A percentile compares a stretch with the other conserved stretches of the same genome.
These are phyloP conservation scores for Pseudohyphozyma bogoriensis DNA, from an alignment of 768 basidiomycete genomes.

Conservation along the genomic window DNA sequence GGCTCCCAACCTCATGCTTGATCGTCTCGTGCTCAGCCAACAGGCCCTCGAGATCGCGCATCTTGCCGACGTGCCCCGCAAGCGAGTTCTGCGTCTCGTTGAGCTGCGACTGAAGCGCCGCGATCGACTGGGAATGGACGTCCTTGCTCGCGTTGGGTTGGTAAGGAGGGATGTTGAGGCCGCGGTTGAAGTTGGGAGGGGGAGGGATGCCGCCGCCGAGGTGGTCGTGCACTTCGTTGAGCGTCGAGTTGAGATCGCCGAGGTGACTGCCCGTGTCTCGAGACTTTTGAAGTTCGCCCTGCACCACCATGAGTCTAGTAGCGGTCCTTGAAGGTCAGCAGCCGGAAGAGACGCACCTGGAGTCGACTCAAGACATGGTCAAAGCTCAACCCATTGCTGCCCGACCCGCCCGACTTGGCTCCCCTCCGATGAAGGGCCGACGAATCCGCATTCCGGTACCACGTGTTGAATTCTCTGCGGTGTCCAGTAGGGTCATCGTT, in stretches of 20 bases:
- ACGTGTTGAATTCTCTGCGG: constrained; percentile 27
- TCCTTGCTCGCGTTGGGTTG: constrained; percentile 16
- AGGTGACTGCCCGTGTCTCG: constrained; percentile 85
- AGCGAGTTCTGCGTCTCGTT: constrained; percentile 72
- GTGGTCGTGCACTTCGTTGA: constrained; percentile 87
- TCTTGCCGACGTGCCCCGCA: constrained; percentile 66
- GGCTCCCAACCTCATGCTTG: constrained; percentile 57
- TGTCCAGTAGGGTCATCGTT: constrained; percentile 7
- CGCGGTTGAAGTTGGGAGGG: constrained; percentile 23
- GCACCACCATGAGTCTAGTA: too few species aligned
- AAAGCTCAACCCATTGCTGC: constrained; percentile 60
- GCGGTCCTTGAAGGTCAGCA: too few species aligned
- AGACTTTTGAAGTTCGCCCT: constrained; percentile 85
- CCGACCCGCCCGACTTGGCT: constrained; percentile 45
- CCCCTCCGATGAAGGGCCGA: constrained; percentile 58
- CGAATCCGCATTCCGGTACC: constrained; percentile 40
- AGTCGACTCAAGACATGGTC: constrained; percentile 81
- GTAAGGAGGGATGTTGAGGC: constrained; percentile 30
- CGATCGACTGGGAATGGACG: constrained; percentile 40
- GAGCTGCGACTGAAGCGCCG: constrained; percentile 69
- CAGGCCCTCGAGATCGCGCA: constrained; percentile 63
- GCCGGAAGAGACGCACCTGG: constrained; percentile 45
- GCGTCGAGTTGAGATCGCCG: constrained; percentile 59
- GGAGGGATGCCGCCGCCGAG: constrained; percentile 59
- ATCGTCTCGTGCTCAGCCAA: constrained; percentile 74